Conservation (phyloP, 2,329 filamentous ascomycete species). For the Fusarium transvaalense region DNA sequence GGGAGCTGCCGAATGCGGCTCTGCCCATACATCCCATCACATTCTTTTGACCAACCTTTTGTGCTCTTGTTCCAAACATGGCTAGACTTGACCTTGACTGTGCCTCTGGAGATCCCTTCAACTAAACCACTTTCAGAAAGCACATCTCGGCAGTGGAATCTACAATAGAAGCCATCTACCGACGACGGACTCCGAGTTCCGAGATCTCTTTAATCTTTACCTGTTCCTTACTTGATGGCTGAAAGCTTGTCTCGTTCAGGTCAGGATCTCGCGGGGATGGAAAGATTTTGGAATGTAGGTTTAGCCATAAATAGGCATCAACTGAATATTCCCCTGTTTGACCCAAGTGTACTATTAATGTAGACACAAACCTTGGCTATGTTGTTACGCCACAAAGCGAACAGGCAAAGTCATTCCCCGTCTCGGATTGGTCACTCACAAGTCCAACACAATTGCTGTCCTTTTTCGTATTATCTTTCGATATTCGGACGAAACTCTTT, state of each 20-base stretch:
- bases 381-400: no score
- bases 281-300: background rate
- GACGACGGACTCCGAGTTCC: slow-evolving; percentile 3
- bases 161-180: background rate
- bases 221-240: background rate
- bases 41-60: background rate
- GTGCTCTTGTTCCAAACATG: background rate
- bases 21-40: background rate
- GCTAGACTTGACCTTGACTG: background rate
- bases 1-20: slow-evolving; percentile 9
- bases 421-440: background rate
- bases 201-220: background rate
- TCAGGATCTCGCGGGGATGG: background rate
- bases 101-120: background rate
- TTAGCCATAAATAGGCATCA: background rate
- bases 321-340: background rate
- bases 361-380: no score
- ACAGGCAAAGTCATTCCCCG: background rate
- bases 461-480: background rate
- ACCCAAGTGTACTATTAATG: no score
- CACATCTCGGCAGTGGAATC: background rate
- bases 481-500: background rate
- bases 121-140: background rate
- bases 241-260: background rate
- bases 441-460: background rate